Conservation (phyloP, 139 green algal species). For the Chlamydomonas schloesseri region DNA sequence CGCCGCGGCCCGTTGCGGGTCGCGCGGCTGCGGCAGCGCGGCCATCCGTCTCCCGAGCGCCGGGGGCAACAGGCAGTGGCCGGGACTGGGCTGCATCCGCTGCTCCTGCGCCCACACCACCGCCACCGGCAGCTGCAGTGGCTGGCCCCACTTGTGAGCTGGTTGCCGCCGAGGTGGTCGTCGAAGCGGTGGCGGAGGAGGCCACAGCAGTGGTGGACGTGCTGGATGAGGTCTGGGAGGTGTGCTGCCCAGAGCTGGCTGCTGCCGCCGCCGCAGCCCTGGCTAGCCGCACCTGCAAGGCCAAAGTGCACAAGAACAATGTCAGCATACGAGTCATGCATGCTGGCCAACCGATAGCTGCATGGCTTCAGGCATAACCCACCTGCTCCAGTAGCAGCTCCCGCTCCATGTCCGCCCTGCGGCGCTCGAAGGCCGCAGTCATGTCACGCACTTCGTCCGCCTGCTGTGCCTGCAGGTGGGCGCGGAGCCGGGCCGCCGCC, state of each 20-base stretch:
- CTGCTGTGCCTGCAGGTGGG: not conserved
- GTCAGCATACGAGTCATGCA: no score
- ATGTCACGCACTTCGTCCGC: not conserved
- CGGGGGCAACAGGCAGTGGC: no score
- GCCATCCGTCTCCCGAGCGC: no score
- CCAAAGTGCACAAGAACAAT: no score
- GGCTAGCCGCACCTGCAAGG: no score
- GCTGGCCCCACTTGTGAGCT: not conserved
- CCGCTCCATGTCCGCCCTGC: not conserved
- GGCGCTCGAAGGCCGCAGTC: not conserved
- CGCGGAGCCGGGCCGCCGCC: not conserved
- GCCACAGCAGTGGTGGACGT: not conserved
- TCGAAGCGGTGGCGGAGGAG: not conserved
- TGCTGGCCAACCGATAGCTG: no score
- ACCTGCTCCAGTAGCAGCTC: conserved; percentile 18
- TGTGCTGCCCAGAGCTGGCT: no score
- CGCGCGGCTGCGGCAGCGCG: not conserved
- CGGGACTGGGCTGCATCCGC: no score
- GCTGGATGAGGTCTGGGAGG: not conserved
- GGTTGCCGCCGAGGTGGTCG: not conserved
- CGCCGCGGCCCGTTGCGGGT: not conserved
- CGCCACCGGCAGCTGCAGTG: not conserved
- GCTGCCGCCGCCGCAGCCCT: no score
- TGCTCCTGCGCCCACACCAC: no score
- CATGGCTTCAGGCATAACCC: not conserved